Evolutionary conservation across 1,139 yeast genomes (phyloP), one percentile per base, ranked within the genome.

Genomic region (Magnusiomyces sp.): DNA sequence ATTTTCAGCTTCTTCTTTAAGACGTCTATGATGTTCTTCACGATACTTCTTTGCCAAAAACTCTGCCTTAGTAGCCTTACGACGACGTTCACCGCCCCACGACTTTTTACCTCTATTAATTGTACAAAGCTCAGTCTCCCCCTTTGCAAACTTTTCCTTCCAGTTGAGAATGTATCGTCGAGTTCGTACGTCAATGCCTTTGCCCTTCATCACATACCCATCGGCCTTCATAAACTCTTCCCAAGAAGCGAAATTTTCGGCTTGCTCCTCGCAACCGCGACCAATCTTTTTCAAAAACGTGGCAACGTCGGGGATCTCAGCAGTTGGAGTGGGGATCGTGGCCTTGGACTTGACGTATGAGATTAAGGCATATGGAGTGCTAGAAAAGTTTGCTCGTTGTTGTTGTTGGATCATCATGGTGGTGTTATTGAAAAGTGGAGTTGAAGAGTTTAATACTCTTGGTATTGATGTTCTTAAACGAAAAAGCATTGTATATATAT

Each of bases 71-170:
- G 77, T 80, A 43, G 83, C 81, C 62, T 76, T 79, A 54, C 84
- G 76, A 60, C 82, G 84, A 66, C 96, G 78, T 68, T 89, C 96
- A 63, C 97, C 96, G 39, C 97, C 97, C 77, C 81, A 81, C 27
- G 72, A 66, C 76, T 89, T 90, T 69, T 72, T 77, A 14, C 94
- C 89, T 58, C 73, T 67, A 59, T 76, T 77, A 58, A 79, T 76
- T 62, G 80, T 87, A 56, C 71, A 62, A 53, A 84, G 71, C 17
- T 77, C 75, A 23, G 7, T 14, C 54, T 75, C 77, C 52, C 83
- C 81, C 58, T 79, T 74, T 63, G 80, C 77, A 58, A 68, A 74
- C 52, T 66, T 67, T 51, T 75, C 73, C 43, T 69, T 59, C 75
- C 76, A 73, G 20, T 61, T 60, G 37, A 74, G 59, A 29, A 74